These are phyloP conservation scores for Zymoseptoria ardabiliae DNA, from an alignment of 2,329 filamentous ascomycete species.

Conservation along the genomic window DNA sequence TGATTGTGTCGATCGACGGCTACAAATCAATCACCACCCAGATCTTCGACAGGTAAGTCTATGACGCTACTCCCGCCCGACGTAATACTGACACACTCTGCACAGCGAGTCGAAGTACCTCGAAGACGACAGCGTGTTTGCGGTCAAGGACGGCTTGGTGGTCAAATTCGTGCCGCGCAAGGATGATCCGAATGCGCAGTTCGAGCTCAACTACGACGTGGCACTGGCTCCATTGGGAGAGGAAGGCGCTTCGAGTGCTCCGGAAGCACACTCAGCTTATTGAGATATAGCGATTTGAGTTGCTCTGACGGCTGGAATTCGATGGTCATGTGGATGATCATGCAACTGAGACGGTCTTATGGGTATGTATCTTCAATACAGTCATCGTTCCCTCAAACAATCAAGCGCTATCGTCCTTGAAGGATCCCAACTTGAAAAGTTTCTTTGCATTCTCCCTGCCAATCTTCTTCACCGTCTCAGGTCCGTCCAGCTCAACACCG, in stretches of 20 bases:
- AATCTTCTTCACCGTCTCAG: conserved; percentile 19
- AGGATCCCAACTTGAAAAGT: conserved; percentile 22
- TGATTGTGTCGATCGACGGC: conserved; percentile 36
- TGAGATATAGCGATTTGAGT: neutral
- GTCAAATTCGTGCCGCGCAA: conserved; percentile 50
- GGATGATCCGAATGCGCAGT: conserved; percentile 32
- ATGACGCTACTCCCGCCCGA: neutral
- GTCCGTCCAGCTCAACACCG: conserved; percentile 14
- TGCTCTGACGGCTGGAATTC: neutral
- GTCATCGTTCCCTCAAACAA: neutral
- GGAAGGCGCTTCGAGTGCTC: conserved; percentile 2
- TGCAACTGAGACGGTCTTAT: too few species aligned
- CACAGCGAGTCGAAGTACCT: conserved; percentile 53
- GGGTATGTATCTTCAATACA: too few species aligned
- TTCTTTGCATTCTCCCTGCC: conserved; percentile 26
- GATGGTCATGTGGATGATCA: too few species aligned
- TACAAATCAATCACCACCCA: conserved; percentile 69
- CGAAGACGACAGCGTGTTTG: conserved; percentile 51
- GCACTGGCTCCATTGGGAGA: conserved; percentile 11
- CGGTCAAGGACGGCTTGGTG: conserved; percentile 51
- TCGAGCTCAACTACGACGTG: conserved; percentile 14
- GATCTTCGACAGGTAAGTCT: conserved; percentile 54
- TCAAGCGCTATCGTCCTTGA: conserved; percentile 17
- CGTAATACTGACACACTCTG: neutral
- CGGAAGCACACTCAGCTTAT: neutral